These are phyloP conservation scores for Colletotrichum truncatum DNA, from an alignment of 2,329 filamentous ascomycete genomes.

Conservation along the genomic window DNA sequence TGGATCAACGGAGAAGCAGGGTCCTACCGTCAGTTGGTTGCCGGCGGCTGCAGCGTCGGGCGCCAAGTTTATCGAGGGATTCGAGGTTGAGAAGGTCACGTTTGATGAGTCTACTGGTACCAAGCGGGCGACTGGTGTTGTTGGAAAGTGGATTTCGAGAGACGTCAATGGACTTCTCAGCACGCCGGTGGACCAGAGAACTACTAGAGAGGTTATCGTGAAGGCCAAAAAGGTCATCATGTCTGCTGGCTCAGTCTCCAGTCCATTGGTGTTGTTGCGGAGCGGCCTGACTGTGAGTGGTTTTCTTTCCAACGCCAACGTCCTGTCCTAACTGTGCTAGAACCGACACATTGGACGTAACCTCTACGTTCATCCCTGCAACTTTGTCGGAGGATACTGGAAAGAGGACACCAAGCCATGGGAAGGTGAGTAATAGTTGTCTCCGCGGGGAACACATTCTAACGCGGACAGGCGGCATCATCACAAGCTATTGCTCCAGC, in stretches of 20 bases:
- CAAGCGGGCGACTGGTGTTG: conserved; percentile 73
- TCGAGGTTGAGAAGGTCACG: conserved; percentile 74
- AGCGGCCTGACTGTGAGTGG: conserved; percentile 75
- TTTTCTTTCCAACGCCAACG: neutral
- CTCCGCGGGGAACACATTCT: neutral
- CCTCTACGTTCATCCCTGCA: conserved; percentile 82
- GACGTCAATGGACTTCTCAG: conserved; percentile 69
- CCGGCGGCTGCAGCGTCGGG: conserved; percentile 82
- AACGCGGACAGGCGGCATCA: conserved; percentile 69
- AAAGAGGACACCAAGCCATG: conserved; percentile 75
- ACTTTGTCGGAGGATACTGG: conserved; percentile 68
- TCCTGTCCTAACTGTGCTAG: conserved; percentile 44
- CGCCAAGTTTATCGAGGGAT: conserved; percentile 85
- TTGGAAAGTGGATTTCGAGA: conserved; percentile 79
- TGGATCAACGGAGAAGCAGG: conserved; percentile 78
- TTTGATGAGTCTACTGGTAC: conserved; percentile 65
- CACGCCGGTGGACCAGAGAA: conserved; percentile 56
- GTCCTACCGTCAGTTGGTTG: conserved; percentile 79
- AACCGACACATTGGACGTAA: conserved; percentile 86
- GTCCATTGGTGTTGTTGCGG: conserved; percentile 77
- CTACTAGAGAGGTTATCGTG: conserved; percentile 71
- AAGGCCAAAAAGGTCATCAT: conserved; percentile 84
- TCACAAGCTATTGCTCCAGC: conserved; percentile 80
- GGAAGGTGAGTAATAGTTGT: conserved; percentile 55
- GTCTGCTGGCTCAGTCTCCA: conserved; percentile 80